Conservation (phyloP, 108 stramenopile species). For the Conticribra guillardii region DNA sequence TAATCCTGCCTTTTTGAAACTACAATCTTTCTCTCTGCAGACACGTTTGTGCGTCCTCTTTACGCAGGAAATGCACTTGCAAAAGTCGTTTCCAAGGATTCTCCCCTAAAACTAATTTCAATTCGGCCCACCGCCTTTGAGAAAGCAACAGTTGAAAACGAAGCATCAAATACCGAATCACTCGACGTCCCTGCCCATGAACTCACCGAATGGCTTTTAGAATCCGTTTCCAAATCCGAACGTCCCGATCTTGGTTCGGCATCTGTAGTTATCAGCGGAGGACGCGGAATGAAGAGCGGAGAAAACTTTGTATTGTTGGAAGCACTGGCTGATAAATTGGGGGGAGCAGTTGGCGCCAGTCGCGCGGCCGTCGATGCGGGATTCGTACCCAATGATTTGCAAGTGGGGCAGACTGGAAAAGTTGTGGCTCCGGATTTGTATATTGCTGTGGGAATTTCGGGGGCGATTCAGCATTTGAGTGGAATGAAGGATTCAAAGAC, state of each 20-base stretch:
- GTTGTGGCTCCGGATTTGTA: slow-evolving; percentile 97
- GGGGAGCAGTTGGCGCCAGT: slow-evolving; percentile 93
- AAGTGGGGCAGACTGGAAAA: slow-evolving; percentile 99
- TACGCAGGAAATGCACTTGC: slow-evolving; percentile 99
- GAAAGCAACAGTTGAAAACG: slow-evolving; percentile 83
- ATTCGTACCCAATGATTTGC: slow-evolving; percentile 97
- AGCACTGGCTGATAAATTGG: slow-evolving; percentile 94
- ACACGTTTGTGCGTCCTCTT: slow-evolving; percentile 95
- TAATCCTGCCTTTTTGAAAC: no score
- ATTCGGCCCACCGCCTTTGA: slow-evolving; percentile 97
- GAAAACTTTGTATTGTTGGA: slow-evolving; percentile 97
- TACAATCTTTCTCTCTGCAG: no score
- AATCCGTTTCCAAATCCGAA: slow-evolving; percentile 82
- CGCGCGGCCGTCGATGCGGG: slow-evolving; percentile 99
- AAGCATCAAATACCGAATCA: slow-evolving; percentile 63
- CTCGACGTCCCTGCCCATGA: slow-evolving; percentile 59
- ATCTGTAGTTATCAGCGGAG: slow-evolving; percentile 93
- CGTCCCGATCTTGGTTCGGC: slow-evolving; percentile 95
- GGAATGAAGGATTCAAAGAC: slow-evolving; percentile 99
- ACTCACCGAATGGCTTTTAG: slow-evolving; percentile 69
- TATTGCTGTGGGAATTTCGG: slow-evolving; percentile 97
- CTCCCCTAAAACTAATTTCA: slow-evolving; percentile 82
- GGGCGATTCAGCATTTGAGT: slow-evolving; percentile 99
- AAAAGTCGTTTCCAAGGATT: slow-evolving; percentile 83
- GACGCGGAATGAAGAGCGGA: slow-evolving; percentile 95